phyloP scores from a whole-genome alignment of 2,329 filamentous ascomycete genomes.

The Colletotrichum agaves region DNA sequence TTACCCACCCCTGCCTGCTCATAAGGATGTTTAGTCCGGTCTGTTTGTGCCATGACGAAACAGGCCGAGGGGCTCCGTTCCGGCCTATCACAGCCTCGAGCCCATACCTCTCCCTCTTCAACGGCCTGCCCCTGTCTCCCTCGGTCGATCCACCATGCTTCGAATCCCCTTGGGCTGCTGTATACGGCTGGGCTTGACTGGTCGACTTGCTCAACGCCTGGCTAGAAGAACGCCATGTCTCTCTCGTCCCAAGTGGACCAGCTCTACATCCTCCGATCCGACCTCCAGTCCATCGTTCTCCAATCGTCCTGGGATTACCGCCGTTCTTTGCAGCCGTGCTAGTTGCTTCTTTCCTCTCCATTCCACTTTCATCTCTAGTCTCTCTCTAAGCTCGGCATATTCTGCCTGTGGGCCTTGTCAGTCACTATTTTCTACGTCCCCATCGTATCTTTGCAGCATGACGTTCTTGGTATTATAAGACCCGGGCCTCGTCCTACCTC shows the following conservation, averaged over 20 bases:
- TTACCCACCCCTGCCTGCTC: constrained; percentile 39
- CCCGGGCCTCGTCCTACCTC: constrained; percentile 35
- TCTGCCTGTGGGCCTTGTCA: constrained; percentile 31
- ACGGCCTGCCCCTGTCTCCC: constrained; percentile 43
- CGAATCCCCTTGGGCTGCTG: constrained; percentile 50
- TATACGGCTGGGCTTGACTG: constrained; percentile 50
- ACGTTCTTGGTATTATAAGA: constrained; percentile 36
- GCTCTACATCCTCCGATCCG: constrained; percentile 34
- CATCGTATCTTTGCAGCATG: constrained; percentile 25
- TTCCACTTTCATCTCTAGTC: constrained; percentile 36
- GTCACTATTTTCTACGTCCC: constrained; percentile 31
- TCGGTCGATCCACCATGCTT: constrained; percentile 50
- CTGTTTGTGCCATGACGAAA: constrained; percentile 38
- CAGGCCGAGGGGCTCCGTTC: constrained; percentile 36
- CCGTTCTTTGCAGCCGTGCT: constrained; percentile 49
- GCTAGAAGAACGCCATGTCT: constrained; percentile 38
- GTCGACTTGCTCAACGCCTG: constrained; percentile 43
- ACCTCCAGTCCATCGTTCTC: constrained; percentile 41
- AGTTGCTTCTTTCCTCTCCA: constrained; percentile 40
- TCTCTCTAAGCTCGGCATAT: constrained; percentile 31
- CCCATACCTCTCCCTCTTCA: constrained; percentile 35
- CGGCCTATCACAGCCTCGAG: constrained; percentile 45
- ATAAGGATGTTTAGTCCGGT: constrained; percentile 43
- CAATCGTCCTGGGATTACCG: constrained; percentile 47
- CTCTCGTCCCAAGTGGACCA: constrained; percentile 39